A percentile compares a stretch with the other conserved stretches of the same genome.
phyloP scores from a whole-genome alignment of 495 filamentous ascomycete genomes.

The Penicillium pancosmium region DNA sequence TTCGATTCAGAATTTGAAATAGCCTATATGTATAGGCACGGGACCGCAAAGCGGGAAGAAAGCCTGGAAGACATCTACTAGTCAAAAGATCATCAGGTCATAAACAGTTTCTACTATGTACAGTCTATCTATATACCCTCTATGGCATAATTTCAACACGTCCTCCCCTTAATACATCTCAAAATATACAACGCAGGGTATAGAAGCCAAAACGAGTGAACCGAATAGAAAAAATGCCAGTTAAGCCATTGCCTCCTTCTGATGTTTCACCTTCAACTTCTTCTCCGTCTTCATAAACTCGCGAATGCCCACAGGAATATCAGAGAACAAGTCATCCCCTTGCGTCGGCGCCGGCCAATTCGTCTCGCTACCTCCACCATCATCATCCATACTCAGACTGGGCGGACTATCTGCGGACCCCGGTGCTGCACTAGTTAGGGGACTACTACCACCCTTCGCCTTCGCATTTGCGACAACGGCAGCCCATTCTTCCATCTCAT shows the following conservation, averaged over 20 bases:
- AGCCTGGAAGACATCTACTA: too few species aligned
- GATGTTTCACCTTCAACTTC: conserved; percentile 76
- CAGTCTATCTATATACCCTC: conserved; percentile 28
- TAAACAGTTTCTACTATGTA: conserved; percentile 20
- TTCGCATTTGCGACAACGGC: conserved; percentile 59
- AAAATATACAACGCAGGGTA: not conserved
- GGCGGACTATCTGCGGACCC: conserved; percentile 40
- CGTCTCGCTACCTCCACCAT: conserved; percentile 72
- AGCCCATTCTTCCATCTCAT: conserved; percentile 90
- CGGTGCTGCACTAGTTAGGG: conserved; percentile 29
- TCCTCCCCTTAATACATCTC: not conserved
- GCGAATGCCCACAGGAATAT: conserved; percentile 87
- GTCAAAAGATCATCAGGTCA: conserved; percentile 6
- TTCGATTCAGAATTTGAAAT: too few species aligned
- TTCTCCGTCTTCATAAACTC: conserved; percentile 99
- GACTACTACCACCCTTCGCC: conserved; percentile 29
- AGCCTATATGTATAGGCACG: too few species aligned
- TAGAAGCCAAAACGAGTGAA: not conserved
- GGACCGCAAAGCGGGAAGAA: too few species aligned
- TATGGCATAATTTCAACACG: conserved; percentile 5
- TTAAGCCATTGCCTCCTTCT: conserved; percentile 33
- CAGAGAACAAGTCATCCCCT: conserved; percentile 66
- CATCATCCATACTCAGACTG: conserved; percentile 73
- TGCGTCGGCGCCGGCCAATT: conserved; percentile 57
- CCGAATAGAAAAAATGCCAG: not conserved